These are phyloP conservation scores for Mycena alexandri DNA, from an alignment of 768 basidiomycete genomes.

Conservation along the genomic window DNA sequence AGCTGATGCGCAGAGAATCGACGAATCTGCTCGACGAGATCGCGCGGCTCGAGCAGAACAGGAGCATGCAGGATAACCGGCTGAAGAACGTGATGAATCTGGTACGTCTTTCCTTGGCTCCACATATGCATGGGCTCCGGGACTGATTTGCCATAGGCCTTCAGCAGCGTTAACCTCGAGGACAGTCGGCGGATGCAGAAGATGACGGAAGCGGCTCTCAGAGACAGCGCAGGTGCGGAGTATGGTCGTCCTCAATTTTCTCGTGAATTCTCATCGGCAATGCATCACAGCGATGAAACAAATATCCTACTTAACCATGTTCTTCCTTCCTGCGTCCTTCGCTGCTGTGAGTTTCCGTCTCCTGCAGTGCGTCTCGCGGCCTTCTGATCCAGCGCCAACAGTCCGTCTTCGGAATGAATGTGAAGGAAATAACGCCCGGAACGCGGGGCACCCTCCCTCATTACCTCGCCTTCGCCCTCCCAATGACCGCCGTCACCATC, in stretches of 20 bases:
- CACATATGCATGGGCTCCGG: neutral
- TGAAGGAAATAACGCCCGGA: slow-evolving; percentile 54
- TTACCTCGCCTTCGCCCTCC: slow-evolving; percentile 54
- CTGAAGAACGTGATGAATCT: slow-evolving; percentile 66
- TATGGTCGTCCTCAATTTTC: neutral
- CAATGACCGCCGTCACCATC: slow-evolving; percentile 57
- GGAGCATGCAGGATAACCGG: slow-evolving; percentile 57
- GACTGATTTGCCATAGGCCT: slow-evolving; percentile 49
- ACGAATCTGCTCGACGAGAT: slow-evolving; percentile 63
- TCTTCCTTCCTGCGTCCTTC: slow-evolving; percentile 71
- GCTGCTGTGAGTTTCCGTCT: slow-evolving; percentile 49
- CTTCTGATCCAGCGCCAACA: slow-evolving; percentile 37
- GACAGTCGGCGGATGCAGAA: slow-evolving; percentile 58
- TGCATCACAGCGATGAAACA: slow-evolving; percentile 58
- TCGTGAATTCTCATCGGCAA: neutral
- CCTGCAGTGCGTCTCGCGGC: neutral
- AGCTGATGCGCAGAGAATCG: slow-evolving; percentile 58
- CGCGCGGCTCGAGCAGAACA: slow-evolving; percentile 57
- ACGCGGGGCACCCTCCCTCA: slow-evolving; percentile 50
- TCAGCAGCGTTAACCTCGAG: slow-evolving; percentile 61
- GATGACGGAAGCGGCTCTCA: slow-evolving; percentile 56
- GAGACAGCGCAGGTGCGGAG: slow-evolving; percentile 56
- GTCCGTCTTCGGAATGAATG: slow-evolving; percentile 71
- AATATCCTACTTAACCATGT: slow-evolving; percentile 71
- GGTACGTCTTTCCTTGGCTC: slow-evolving; percentile 42